A percentile compares a stretch with the other conserved stretches of the same genome.
phyloP scores from a whole-genome alignment of 2,329 filamentous ascomycete species.

The Chaetomiaceae sp. region DNA sequence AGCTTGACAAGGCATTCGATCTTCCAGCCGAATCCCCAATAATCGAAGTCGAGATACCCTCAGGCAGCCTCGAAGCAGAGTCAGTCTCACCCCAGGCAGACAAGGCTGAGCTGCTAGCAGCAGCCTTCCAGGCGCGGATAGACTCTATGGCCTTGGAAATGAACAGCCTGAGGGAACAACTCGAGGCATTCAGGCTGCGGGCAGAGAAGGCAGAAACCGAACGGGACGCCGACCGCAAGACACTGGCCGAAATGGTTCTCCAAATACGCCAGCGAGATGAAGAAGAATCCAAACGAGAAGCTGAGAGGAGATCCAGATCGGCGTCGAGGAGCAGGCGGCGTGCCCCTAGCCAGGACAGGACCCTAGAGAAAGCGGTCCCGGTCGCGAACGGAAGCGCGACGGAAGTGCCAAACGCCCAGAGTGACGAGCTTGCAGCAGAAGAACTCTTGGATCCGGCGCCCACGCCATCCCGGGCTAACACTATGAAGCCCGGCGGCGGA shows the following conservation, averaged over 20 bases:
- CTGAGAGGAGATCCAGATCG: slow-evolving; percentile 39
- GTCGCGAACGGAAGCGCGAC: slow-evolving; percentile 27
- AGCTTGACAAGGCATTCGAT: slow-evolving; percentile 46
- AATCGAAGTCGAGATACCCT: slow-evolving; percentile 26
- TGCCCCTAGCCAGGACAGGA: slow-evolving; percentile 18
- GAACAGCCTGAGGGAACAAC: slow-evolving; percentile 72
- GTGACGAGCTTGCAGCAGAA: slow-evolving; percentile 20
- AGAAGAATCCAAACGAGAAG: slow-evolving; percentile 46
- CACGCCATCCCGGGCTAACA: slow-evolving; percentile 46
- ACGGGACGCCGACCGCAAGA: slow-evolving; percentile 65
- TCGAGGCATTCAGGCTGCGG: slow-evolving; percentile 70
- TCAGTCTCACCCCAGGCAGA: slow-evolving; percentile 32
- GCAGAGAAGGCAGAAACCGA: slow-evolving; percentile 80
- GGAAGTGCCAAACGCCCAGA: slow-evolving; percentile 12
- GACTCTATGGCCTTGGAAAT: slow-evolving; percentile 77
- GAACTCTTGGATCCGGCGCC: slow-evolving; percentile 32
- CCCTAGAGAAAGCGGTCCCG: slow-evolving; percentile 19
- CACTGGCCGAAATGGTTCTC: slow-evolving; percentile 81
- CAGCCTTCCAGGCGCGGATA: slow-evolving; percentile 62
- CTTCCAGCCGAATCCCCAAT: slow-evolving; percentile 36
- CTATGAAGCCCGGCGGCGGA: slow-evolving; percentile 42
- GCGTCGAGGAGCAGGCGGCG: slow-evolving; percentile 33
- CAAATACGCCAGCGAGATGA: slow-evolving; percentile 67
- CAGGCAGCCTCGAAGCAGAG: slow-evolving; percentile 11
- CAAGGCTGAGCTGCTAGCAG: slow-evolving; percentile 35